These are phyloP conservation scores for Ceratocystis harringtonii DNA, from an alignment of 2,329 filamentous ascomycete genomes.

Conservation along the genomic window DNA sequence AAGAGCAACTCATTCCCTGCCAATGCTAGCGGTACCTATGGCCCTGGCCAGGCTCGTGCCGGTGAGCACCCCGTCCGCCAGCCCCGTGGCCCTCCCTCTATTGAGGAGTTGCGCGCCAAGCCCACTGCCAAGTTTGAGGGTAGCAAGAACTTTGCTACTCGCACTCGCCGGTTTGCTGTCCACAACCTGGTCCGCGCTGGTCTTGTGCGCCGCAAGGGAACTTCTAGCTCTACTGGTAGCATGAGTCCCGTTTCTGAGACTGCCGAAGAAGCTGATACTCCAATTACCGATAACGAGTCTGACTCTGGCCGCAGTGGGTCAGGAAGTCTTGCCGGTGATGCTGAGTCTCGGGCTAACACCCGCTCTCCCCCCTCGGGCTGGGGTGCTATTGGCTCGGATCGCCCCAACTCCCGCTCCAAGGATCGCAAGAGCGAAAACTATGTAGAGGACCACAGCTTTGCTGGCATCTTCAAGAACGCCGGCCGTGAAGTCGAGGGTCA, in stretches of 20 bases:
- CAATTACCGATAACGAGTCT: constrained; percentile 58
- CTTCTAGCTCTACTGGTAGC: constrained; percentile 55
- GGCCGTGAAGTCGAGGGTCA: constrained; percentile 37
- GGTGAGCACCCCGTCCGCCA: constrained; percentile 91
- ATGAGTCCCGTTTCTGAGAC: constrained; percentile 84
- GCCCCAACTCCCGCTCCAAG: constrained; percentile 46
- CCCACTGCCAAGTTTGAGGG: constrained; percentile 88
- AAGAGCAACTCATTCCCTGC: constrained; percentile 74
- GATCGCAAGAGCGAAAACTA: constrained; percentile 40
- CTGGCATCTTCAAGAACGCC: constrained; percentile 49
- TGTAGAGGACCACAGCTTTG: constrained; percentile 45
- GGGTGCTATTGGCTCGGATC: constrained; percentile 76
- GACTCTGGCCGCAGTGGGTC: constrained; percentile 58
- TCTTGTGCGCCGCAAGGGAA: constrained; percentile 67
- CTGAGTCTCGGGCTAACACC: constrained; percentile 54
- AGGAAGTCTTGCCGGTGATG: constrained; percentile 64
- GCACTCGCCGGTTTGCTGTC: constrained; percentile 81
- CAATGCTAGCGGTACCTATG: constrained; percentile 71
- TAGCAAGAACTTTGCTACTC: constrained; percentile 92
- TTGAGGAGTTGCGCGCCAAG: constrained; percentile 80
- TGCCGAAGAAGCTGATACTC: constrained; percentile 49
- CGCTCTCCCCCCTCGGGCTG: constrained; percentile 52
- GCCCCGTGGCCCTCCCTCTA: constrained; percentile 75
- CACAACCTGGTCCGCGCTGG: constrained; percentile 84
- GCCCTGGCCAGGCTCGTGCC: constrained; percentile 79